Conservation (phyloP, 2,329 filamentous ascomycete genomes). For the Botrytis fabae region DNA sequence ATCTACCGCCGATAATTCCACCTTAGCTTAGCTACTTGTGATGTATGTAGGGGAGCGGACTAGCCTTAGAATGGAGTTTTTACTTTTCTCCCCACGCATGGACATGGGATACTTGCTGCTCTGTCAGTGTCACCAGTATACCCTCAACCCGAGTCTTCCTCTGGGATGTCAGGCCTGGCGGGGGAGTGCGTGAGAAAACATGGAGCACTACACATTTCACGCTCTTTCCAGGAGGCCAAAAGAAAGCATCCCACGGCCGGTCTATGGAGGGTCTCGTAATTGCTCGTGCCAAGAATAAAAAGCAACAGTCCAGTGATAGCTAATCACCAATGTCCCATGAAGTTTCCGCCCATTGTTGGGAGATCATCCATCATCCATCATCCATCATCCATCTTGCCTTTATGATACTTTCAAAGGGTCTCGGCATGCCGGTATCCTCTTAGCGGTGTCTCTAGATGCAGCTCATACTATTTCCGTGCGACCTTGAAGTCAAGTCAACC, state of each 20-base stretch:
- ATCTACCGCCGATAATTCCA: slow-evolving; percentile 7
- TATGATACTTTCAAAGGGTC: neutral
- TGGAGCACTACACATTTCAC: neutral
- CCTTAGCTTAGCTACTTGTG: neutral
- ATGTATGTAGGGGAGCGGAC: neutral
- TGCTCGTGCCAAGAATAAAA: neutral
- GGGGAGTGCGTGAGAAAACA: neutral
- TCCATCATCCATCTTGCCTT: slow-evolving; percentile 10
- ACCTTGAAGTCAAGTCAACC: slow-evolving; percentile 14
- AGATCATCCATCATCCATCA: neutral
- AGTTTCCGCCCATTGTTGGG: neutral
- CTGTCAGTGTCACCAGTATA: neutral
- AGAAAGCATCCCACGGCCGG: neutral
- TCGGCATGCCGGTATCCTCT: neutral
- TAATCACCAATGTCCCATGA: neutral
- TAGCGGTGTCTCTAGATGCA: neutral
- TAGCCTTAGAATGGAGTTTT: neutral
- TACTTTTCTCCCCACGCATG: neutral
- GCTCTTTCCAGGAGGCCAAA: neutral
- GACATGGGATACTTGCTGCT: slow-evolving; percentile 1
- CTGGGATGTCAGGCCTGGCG: neutral
- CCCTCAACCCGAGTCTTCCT: neutral
- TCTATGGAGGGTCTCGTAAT: neutral
- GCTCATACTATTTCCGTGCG: neutral
- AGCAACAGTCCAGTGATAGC: neutral